Conservation (phyloP, 495 filamentous ascomycete genomes). For the Aspergillus leporis region DNA sequence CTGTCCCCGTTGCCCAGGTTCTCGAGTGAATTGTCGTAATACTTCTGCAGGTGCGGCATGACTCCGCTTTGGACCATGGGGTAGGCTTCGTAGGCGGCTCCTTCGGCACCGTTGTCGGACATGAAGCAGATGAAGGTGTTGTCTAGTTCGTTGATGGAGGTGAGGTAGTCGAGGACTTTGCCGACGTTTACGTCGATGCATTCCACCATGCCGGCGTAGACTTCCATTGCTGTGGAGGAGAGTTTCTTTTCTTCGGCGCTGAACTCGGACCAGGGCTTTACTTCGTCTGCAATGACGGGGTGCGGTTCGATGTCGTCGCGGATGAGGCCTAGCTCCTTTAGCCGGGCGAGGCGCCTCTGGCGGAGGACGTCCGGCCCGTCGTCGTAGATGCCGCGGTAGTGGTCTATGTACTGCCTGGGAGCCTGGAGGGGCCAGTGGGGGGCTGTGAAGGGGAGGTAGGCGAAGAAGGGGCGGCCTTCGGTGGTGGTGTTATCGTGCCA, state of each 20-base stretch:
- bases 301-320: constrained; percentile 52
- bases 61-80: constrained; percentile 55
- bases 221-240: constrained; percentile 59
- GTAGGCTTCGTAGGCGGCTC: constrained; percentile 59
- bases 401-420: constrained; percentile 50
- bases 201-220: constrained; percentile 66
- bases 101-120: constrained; percentile 67
- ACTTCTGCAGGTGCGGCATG: constrained; percentile 56
- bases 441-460: constrained; percentile 59
- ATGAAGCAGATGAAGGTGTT: constrained; percentile 67
- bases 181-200: constrained; percentile 62
- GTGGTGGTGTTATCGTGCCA: constrained; percentile 47
- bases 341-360: constrained; percentile 46
- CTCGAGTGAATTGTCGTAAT: constrained; percentile 61
- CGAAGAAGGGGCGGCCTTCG: constrained; percentile 58
- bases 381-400: constrained; percentile 58
- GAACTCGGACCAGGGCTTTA: constrained; percentile 54
- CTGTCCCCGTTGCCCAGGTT: constrained; percentile 62
- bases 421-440: constrained; percentile 65
- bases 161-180: constrained; percentile 56
- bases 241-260: constrained; percentile 49
- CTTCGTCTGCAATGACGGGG: constrained; percentile 54
- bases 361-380: constrained; percentile 57
- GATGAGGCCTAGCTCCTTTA: constrained; percentile 55
- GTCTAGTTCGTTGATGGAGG: constrained; percentile 58